Conservation (phyloP, 257 asterid genomes). For the Gardenia jasminoides region DNA sequence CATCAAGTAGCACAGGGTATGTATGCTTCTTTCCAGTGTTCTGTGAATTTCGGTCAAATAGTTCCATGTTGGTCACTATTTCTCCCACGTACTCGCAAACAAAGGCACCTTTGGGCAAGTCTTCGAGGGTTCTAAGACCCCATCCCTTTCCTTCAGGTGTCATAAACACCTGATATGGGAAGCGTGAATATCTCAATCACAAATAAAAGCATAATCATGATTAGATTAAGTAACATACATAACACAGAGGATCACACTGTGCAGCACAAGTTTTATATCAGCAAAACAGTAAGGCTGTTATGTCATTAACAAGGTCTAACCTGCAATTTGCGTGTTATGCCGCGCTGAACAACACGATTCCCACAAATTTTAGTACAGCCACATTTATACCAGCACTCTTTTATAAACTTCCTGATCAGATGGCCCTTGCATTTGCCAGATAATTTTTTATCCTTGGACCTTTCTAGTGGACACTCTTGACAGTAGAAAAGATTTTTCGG, state of each 20-base stretch:
- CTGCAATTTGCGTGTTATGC: slow-evolving; percentile 59
- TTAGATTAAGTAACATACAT: neutral
- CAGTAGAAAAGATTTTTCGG: slow-evolving; percentile 27
- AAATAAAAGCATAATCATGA: too few species aligned
- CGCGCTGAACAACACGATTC: slow-evolving; percentile 71
- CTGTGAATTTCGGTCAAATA: slow-evolving; percentile 46
- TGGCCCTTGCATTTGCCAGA: slow-evolving; percentile 61
- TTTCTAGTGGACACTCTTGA: slow-evolving; percentile 69
- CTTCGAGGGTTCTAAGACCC: slow-evolving; percentile 76
- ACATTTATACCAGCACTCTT: slow-evolving; percentile 83
- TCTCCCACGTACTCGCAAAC: slow-evolving; percentile 66
- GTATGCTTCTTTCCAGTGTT: slow-evolving; percentile 41
- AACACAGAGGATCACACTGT: too few species aligned
- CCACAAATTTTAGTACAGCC: slow-evolving; percentile 72
- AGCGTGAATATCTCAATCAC: neutral
- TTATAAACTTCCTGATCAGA: slow-evolving; percentile 49
- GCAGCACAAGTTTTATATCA: slow-evolving; percentile 20
- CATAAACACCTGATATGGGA: slow-evolving; percentile 42
- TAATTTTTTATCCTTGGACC: slow-evolving; percentile 39
- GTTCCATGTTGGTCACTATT: slow-evolving; percentile 60
- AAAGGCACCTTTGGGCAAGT: slow-evolving; percentile 63
- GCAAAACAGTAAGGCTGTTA: neutral
- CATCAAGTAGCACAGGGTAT: slow-evolving; percentile 69
- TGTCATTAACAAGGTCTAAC: slow-evolving; percentile 30
- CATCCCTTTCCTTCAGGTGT: slow-evolving; percentile 64